Evolutionary conservation across 768 basidiomycete species (phyloP).

Genomic region (Hirschioporus abietinus): DNA sequence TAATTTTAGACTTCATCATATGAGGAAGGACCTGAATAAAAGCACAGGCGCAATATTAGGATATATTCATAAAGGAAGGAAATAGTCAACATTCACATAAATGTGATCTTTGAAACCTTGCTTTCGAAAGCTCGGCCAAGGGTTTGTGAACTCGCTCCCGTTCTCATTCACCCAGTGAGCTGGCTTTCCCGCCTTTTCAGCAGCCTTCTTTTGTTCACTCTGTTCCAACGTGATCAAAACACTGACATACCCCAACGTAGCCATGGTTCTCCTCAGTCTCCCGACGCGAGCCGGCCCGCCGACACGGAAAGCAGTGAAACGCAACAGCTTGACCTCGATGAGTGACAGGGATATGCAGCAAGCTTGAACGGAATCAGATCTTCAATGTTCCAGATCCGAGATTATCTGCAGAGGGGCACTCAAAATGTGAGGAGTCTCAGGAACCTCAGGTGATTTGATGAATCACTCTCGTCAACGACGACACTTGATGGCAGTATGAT

Average conservation of each 20-base stretch:
- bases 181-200: neutral
- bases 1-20: neutral
- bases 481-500: too few relatives aligned
- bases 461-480: too few relatives aligned
- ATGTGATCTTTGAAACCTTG: neutral
- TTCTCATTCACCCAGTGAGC: neutral
- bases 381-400: too few relatives aligned
- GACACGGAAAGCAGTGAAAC: too few relatives aligned
- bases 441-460: too few relatives aligned
- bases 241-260: neutral
- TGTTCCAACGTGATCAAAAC: neutral
- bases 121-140: slow-evolving; percentile 1
- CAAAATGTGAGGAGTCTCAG: too few relatives aligned
- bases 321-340: too few relatives aligned
- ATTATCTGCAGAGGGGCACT: too few relatives aligned
- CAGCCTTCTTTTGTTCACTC: neutral
- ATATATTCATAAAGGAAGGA: neutral
- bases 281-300: too few relatives aligned
- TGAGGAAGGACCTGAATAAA: neutral
- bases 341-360: too few relatives aligned
- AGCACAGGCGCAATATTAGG: neutral
- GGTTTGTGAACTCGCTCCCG: neutral
- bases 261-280: too few relatives aligned
- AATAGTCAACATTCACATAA: neutral
- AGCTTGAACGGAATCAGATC: too few relatives aligned